Base-by-base conservation (phyloP, 2,329 filamentous ascomycete species). In the Exophiala phaeomuriformis region DNA sequence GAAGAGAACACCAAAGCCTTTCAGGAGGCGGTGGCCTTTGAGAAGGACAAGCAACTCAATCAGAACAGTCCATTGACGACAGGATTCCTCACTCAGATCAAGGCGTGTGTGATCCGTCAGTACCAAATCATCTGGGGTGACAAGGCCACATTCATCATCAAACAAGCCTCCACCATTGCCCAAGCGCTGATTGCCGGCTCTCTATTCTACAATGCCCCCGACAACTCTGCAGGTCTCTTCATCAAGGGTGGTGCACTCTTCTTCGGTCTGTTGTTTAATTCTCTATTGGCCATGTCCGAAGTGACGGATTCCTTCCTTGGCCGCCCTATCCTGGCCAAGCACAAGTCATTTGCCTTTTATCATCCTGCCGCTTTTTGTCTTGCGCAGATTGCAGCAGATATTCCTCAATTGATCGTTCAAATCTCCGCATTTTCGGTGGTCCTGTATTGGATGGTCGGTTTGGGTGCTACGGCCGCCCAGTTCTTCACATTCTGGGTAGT, bases 61-160 rank as follows among this genome's bases (percentile, higher is more conserved):
- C 74, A 76, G 31, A 71, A 66, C 32, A 84, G 79, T 4, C 75
- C 80, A 0, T 65, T 82, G 50, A 85, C 79, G 0, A 74, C 78
- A 3, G 70, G 72, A 19, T 80, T 84, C 55, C 4, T 64, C 0
- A 65, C 67, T 0, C 82, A 87, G 61, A 73, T 85, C 19, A 76
- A 71, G 40, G 72, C 78, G 1, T 79, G 78, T 51, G 66, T 83
- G 10, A 66, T 65, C 7, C 76, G 83, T 3, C 81, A 85, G 60
- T 85, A 84, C 56, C 81, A 85, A 60, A 81, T 85, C 27, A 62
- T 86, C 1, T 80, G 78, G 75, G 82, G 82, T 40, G 81, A 86
- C 67, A 83, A 82, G 62, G 72, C 78, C 0, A 83, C 80, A 0
- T 79, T 85, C 44, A 59, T 82, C 57, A 81, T 85, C 69, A 84